phyloP scores from a whole-genome alignment of 2,329 filamentous ascomycete genomes.

The Pestalotiopsis sp. region DNA sequence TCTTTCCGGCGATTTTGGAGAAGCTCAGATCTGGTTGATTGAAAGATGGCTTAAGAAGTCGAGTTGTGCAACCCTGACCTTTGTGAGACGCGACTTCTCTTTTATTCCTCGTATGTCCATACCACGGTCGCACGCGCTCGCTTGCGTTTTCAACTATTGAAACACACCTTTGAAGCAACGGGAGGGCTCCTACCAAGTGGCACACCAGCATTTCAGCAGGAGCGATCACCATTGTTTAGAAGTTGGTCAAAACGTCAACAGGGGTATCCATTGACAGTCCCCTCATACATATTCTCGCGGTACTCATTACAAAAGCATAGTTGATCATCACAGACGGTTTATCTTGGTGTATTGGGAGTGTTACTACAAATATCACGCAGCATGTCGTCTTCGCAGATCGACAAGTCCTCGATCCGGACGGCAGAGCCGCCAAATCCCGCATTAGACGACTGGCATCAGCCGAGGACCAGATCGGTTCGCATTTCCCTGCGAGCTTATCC shows the following conservation, averaged over 20 bases:
- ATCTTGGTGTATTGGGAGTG: background rate
- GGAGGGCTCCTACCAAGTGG: background rate
- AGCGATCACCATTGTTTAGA: too few species aligned
- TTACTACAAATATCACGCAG: background rate
- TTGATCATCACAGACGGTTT: too few species aligned
- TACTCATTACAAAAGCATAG: too few species aligned
- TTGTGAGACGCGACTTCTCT: background rate
- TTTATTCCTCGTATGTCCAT: background rate
- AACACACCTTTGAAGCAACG: background rate
- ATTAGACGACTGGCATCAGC: background rate
- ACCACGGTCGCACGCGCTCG: background rate
- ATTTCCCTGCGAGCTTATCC: conserved; percentile 1
- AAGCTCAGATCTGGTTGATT: too few species aligned
- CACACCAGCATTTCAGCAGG: background rate
- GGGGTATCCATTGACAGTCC: background rate
- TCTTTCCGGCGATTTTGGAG: too few species aligned
- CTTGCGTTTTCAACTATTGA: background rate
- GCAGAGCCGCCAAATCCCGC: background rate
- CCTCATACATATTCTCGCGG: too few species aligned
- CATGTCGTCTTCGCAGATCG: background rate
- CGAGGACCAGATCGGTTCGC: background rate
- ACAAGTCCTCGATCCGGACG: background rate
- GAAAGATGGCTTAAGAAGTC: too few species aligned
- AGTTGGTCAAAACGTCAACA: too few species aligned
- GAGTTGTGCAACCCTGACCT: background rate